These are phyloP conservation scores for Huntiella moniliformis DNA, from an alignment of 2,329 filamentous ascomycete genomes.

Conservation along the genomic window DNA sequence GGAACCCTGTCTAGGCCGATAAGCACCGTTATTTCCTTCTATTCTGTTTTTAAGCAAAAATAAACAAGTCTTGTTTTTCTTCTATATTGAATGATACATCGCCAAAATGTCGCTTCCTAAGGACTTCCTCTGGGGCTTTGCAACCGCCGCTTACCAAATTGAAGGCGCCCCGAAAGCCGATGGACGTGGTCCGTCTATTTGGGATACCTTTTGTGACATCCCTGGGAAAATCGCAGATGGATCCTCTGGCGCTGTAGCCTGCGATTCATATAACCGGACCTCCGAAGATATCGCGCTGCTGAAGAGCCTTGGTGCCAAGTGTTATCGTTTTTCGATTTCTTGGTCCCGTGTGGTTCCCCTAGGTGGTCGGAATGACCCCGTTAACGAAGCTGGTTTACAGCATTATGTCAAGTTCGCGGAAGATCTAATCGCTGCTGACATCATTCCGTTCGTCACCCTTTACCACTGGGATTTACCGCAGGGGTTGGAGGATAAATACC, in stretches of 20 bases:
- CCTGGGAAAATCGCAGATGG: conserved; percentile 70
- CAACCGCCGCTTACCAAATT: conserved; percentile 69
- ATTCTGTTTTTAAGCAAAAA: not conserved
- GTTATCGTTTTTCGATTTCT: conserved; percentile 71
- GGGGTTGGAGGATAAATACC: conserved; percentile 60
- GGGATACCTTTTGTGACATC: conserved; percentile 72
- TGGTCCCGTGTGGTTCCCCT: conserved; percentile 73
- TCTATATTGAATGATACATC: not conserved
- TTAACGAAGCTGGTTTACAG: conserved; percentile 61
- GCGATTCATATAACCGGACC: conserved; percentile 71
- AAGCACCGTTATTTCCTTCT: not conserved
- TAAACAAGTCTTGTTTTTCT: not conserved
- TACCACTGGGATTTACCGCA: conserved; percentile 82
- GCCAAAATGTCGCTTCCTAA: conserved; percentile 38
- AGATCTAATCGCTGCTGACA: conserved; percentile 55
- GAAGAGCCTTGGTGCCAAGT: conserved; percentile 51
- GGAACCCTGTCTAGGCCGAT: not conserved
- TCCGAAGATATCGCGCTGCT: conserved; percentile 60
- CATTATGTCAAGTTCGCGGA: conserved; percentile 67
- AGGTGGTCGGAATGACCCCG: conserved; percentile 63
- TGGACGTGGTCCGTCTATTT: conserved; percentile 66
- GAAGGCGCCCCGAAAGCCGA: conserved; percentile 59
- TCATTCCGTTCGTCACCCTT: conserved; percentile 64
- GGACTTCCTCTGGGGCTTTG: conserved; percentile 65
- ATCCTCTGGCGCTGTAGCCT: conserved; percentile 56